Evolutionary conservation across 768 basidiomycete genomes (phyloP).

Genomic region (Serendipita sp.): DNA sequence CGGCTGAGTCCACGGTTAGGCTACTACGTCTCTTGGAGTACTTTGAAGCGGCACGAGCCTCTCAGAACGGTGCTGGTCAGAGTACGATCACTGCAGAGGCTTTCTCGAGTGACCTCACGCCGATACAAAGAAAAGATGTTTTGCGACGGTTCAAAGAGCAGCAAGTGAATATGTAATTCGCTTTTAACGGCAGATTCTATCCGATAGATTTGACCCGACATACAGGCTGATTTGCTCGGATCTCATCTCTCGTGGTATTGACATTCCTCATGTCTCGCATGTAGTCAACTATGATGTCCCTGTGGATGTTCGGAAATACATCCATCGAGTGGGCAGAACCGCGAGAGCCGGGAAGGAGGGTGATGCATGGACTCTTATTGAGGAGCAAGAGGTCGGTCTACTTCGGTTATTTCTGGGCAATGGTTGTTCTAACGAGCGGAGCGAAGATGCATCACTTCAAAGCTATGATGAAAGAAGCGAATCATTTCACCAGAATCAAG

Average conservation of each 20-base stretch:
- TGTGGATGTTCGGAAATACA: conserved; percentile 95
- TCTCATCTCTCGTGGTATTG: conserved; percentile 87
- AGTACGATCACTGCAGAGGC: conserved; percentile 29
- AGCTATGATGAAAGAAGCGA: conserved; percentile 52
- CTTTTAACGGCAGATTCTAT: background rate
- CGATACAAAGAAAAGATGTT: conserved; percentile 55
- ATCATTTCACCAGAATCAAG: conserved; percentile 53
- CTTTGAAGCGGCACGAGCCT: conserved; percentile 41
- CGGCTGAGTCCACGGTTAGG: conserved; percentile 73
- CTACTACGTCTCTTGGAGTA: conserved; percentile 69
- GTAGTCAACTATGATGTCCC: conserved; percentile 94
- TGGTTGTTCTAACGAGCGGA: conserved; percentile 1
- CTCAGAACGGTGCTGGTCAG: conserved; percentile 12
- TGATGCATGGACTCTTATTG: conserved; percentile 87
- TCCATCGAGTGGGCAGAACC: conserved; percentile 91
- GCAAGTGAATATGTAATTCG: conserved; percentile 63
- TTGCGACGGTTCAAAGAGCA: conserved; percentile 68
- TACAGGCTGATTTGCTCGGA: conserved; percentile 87
- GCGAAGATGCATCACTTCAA: conserved; percentile 76
- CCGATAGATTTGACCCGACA: background rate
- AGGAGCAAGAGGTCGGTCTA: conserved; percentile 66
- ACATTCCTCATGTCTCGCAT: conserved; percentile 80
- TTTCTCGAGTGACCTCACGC: conserved; percentile 75
- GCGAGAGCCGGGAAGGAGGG: conserved; percentile 82
- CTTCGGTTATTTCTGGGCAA: background rate